Evolutionary conservation across 805 yeast genomes (phyloP), one percentile per base, ranked within the genome.

Genomic region (Cephaloascus fragrans): DNA sequence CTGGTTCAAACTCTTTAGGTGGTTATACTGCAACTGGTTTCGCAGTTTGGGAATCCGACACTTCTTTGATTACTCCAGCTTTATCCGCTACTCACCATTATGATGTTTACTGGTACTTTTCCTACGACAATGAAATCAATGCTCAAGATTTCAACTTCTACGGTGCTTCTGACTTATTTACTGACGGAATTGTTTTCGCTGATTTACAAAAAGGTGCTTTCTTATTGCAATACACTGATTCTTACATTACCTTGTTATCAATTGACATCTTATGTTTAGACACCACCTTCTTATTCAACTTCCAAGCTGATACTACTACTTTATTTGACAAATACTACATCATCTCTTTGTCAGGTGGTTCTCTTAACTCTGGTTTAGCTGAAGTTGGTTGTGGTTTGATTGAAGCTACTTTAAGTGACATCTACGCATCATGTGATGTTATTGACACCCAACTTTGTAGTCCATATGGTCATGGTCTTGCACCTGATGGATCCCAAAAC

Each of bases 1-100:
- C 18, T 31, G 33, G 33, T 31, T 14, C 33, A n/a, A 31, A 31
- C 33, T n/a, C 18, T 31, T 31, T 31, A 16, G 33, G 33, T 31
- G 33, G n/a, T n/a, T 31, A 31, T 31, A 14, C 15, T 31, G 33
- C 33, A 8, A 31, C 33, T 16, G 33, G 33, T n/a, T 31, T 9
- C 15, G 33, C 33, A n/a, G 33, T 31, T 16, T 31, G 33, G 33
- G 33, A 31, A 31, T 31, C 33, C 15, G 18, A 14, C 15, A 31
- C 33, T n/a, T n/a, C 17, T 31, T 14, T 14, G 8, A 6, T 31
- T 14, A 16, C 17, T n/a, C 18, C 18, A n/a, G 18, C 17, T n/a
- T n/a, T n/a, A 16, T 31, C 15, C 18, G 33, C 33, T 16, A 23
- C 28, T 23, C 28, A 23, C 28, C 28, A 23, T 23, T 31, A 31